phyloP scores from a whole-genome alignment of 2,329 filamentous ascomycete genomes.

The Clonostachys rhizophaga region DNA sequence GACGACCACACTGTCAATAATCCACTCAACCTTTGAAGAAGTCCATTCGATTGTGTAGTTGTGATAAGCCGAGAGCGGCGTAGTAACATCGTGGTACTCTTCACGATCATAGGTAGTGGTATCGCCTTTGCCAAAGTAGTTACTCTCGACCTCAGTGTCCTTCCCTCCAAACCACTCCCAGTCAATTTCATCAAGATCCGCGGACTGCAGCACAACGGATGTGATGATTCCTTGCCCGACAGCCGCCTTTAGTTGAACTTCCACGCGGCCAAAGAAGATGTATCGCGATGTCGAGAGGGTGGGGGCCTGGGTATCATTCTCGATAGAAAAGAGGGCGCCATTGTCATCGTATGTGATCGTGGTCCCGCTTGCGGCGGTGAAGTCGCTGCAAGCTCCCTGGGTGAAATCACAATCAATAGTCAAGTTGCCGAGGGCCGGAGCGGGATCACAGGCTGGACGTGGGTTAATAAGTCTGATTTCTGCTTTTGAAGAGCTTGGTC shows the following conservation, averaged over 20 bases:
- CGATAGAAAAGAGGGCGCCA: constrained; percentile 63
- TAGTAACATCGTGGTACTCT: constrained; percentile 52
- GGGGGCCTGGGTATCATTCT: constrained; percentile 58
- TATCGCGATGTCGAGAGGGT: constrained; percentile 78
- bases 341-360: constrained; percentile 37
- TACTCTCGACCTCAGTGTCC: constrained; percentile 72
- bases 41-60: constrained; percentile 69
- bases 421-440: constrained; percentile 69
- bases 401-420: constrained; percentile 66
- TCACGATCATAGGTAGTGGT: constrained; percentile 67
- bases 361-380: constrained; percentile 41
- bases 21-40: constrained; percentile 57
- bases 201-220: constrained; percentile 83
- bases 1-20: constrained; percentile 55
- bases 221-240: constrained; percentile 84
- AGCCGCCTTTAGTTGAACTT: constrained; percentile 73
- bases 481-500: no score
- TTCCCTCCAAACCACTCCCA: constrained; percentile 91
- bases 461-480: no score
- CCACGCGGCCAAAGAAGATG: constrained; percentile 93
- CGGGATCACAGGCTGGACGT: constrained; percentile 59
- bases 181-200: constrained; percentile 83
- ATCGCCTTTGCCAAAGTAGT: constrained; percentile 78
- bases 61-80: constrained; percentile 53
- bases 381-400: constrained; percentile 58